Evolutionary conservation across 2,329 filamentous ascomycete species (phyloP).

Genomic region (Golovinomyces cichoracearum): DNA sequence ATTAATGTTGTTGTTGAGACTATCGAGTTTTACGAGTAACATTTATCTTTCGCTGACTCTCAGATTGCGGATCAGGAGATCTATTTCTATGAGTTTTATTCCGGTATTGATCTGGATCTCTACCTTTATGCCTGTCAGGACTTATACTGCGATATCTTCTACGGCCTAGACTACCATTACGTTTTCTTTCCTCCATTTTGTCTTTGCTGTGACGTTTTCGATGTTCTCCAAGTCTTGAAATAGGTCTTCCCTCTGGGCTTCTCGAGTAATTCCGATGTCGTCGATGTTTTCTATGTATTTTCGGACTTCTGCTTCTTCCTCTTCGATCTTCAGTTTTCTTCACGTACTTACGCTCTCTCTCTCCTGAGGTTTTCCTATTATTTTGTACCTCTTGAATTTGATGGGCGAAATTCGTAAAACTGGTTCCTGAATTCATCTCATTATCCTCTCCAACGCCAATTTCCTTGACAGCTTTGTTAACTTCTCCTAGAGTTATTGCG

Average conservation of each 20-base stretch:
- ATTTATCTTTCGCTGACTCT: neutral
- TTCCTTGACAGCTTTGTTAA: conserved; percentile 27
- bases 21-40: no score
- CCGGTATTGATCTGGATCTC: conserved; percentile 9
- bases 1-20: no score
- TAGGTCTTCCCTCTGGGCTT: conserved; percentile 9
- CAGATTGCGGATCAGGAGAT: conserved; percentile 4
- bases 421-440: conserved; percentile 10
- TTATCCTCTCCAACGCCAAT: conserved; percentile 18
- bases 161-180: conserved; percentile 9
- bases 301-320: conserved; percentile 13
- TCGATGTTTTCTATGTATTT: conserved; percentile 11
- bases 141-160: conserved; percentile 13
- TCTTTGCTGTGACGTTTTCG: conserved; percentile 7
- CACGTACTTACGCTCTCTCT: conserved; percentile 3
- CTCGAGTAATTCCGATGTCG: conserved; percentile 9
- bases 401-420: conserved; percentile 14
- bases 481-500: conserved; percentile 36
- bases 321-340: conserved; percentile 3
- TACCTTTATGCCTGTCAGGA: conserved; percentile 11
- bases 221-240: conserved; percentile 10
- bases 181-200: conserved; percentile 6
- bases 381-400: conserved; percentile 7
- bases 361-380: conserved; percentile 1
- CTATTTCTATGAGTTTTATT: conserved; percentile 6